A percentile compares a stretch with the other conserved stretches of the same genome.
Evolutionary conservation across 2,329 filamentous ascomycete species (phyloP).

Genomic region (Hymenoscyphus albidus): DNA sequence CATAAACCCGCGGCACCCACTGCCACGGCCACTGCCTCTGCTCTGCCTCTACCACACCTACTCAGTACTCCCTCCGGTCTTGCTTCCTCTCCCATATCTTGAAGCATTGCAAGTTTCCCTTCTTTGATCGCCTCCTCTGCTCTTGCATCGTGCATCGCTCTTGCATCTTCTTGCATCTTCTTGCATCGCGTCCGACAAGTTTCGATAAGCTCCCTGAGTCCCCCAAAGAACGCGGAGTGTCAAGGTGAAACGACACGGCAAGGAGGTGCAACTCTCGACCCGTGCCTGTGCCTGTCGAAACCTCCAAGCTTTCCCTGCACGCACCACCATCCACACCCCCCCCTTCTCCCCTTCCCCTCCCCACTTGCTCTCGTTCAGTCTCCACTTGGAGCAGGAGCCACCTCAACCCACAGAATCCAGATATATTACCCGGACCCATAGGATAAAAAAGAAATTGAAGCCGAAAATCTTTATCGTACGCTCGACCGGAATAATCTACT

Average conservation of each 20-base stretch:
- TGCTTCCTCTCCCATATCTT: neutral
- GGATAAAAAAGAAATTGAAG: neutral
- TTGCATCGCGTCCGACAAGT: neutral
- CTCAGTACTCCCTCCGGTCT: neutral
- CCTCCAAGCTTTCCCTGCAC: neutral
- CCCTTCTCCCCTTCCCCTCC: neutral
- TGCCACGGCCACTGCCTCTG: neutral
- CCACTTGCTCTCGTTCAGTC: neutral
- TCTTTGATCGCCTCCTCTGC: neutral
- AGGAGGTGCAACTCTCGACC: neutral
- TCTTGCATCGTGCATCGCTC: neutral
- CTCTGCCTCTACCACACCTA: neutral
- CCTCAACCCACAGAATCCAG: neutral
- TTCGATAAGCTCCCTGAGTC: neutral
- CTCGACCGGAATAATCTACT: neutral
- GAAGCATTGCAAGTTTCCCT: neutral
- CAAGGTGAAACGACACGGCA: neutral
- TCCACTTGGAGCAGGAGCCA: neutral
- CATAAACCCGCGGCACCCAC: neutral
- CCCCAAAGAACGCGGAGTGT: neutral
- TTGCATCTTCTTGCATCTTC: too few species aligned
- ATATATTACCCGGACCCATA: conserved; percentile 4
- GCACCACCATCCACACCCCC: neutral
- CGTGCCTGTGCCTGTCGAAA: neutral
- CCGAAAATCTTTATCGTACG: neutral